Evolutionary conservation across 2,329 filamentous ascomycete species (phyloP).

Genomic region (Scedosporium apiospermum): DNA sequence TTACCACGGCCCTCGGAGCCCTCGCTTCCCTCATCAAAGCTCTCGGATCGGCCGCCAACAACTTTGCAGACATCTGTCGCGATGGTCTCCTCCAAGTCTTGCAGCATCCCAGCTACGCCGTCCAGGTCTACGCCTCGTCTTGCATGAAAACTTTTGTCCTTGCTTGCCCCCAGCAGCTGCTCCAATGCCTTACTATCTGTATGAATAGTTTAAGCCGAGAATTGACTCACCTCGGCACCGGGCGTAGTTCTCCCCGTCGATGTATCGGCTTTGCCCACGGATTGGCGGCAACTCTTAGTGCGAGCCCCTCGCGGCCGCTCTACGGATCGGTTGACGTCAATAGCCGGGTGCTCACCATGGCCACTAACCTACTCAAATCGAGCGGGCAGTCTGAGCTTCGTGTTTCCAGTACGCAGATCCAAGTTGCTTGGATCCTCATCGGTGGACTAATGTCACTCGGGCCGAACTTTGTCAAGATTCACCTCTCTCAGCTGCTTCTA

Average conservation of each 20-base stretch:
- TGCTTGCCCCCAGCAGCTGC: conserved; percentile 82
- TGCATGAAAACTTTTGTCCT: conserved; percentile 82
- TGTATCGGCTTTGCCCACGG: conserved; percentile 90
- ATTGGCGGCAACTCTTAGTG: conserved; percentile 81
- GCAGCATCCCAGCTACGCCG: conserved; percentile 91
- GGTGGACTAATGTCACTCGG: conserved; percentile 94
- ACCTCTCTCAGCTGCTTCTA: conserved; percentile 84
- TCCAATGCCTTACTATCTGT: conserved; percentile 86
- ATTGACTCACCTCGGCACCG: conserved; percentile 64
- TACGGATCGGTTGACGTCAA: conserved; percentile 96
- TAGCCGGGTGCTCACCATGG: conserved; percentile 81
- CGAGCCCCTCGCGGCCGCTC: conserved; percentile 75
- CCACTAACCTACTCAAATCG: conserved; percentile 83
- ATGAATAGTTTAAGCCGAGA: conserved; percentile 93
- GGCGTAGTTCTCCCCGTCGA: conserved; percentile 67
- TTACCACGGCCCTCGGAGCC: conserved; percentile 71
- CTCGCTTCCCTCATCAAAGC: conserved; percentile 68
- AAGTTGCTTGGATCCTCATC: conserved; percentile 95
- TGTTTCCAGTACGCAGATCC: conserved; percentile 87
- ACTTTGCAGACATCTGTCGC: conserved; percentile 71
- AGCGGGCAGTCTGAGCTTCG: conserved; percentile 86
- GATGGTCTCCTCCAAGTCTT: conserved; percentile 84
- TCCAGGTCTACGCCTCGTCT: conserved; percentile 81
- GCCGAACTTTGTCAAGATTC: conserved; percentile 97
- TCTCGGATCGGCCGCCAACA: conserved; percentile 72